Percentiles rank a stretch among this genome's conserved stretches.
phyloP scores from a whole-genome alignment of 129 eudicot genomes.

The Lactuca saligna region DNA sequence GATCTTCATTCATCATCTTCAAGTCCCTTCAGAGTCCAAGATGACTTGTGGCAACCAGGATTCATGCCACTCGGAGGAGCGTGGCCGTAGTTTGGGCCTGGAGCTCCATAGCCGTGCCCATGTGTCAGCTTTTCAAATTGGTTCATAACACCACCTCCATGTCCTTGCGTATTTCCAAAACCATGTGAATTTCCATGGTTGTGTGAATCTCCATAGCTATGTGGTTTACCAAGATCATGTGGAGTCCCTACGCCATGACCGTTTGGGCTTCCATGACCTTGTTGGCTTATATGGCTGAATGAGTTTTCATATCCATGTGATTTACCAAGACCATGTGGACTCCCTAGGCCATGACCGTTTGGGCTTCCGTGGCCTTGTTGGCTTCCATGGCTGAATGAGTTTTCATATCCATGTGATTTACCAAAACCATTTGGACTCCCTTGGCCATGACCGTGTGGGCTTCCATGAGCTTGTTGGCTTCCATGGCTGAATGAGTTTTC shows the following conservation, averaged over 20 bases:
- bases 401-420: not conserved
- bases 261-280: not conserved
- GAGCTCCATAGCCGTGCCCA: conserved; percentile 24
- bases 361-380: conserved; percentile 6
- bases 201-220: not conserved
- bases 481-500: conserved; percentile 1
- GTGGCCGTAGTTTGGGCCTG: conserved; percentile 25
- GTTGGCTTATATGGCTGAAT: not conserved
- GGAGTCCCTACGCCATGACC: conserved; percentile 17
- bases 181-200: conserved; percentile 10
- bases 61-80: conserved; percentile 17
- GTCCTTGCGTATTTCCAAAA: conserved; percentile 19
- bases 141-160: conserved; percentile 21
- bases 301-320: not conserved
- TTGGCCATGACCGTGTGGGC: conserved; percentile 12
- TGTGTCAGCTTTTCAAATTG: conserved; percentile 11
- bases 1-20: conserved; percentile 40
- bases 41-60: conserved; percentile 33
- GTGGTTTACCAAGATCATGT: not conserved
- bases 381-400: conserved; percentile 2
- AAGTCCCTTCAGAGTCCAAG: conserved; percentile 45
- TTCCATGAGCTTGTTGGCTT: not conserved
- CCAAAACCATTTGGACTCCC: conserved; percentile 14
- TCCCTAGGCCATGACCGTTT: conserved; percentile 13
- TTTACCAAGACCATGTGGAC: conserved; percentile 2